A percentile compares a stretch with the other conserved stretches of the same genome.
These are phyloP conservation scores for Pestalotiopsis sp. DNA, from an alignment of 2,329 filamentous ascomycete genomes.

Conservation along the genomic window DNA sequence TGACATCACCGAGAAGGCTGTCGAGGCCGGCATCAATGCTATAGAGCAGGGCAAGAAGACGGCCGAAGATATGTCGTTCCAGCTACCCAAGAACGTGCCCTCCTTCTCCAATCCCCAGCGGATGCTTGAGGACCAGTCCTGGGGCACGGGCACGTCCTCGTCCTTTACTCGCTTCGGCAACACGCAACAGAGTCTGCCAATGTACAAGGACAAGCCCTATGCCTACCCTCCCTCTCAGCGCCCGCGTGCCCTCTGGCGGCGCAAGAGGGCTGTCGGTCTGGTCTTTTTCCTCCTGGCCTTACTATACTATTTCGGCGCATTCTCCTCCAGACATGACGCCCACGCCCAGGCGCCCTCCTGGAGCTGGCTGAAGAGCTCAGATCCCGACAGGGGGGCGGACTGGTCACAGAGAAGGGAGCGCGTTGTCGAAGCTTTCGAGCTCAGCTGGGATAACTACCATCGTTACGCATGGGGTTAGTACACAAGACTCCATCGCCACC, in stretches of 20 bases:
- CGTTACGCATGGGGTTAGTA: slow-evolving; percentile 87
- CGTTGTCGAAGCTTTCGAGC: slow-evolving; percentile 85
- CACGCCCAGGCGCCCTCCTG: slow-evolving; percentile 41
- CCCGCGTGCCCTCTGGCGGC: slow-evolving; percentile 60
- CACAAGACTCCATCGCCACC: neutral
- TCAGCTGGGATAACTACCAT: slow-evolving; percentile 93
- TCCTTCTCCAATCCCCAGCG: slow-evolving; percentile 68
- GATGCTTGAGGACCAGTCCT: slow-evolving; percentile 65
- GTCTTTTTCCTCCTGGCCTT: slow-evolving; percentile 55
- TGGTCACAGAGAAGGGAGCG: slow-evolving; percentile 79
- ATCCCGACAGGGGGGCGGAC: slow-evolving; percentile 51
- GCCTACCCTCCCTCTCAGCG: slow-evolving; percentile 63
- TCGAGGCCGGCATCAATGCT: slow-evolving; percentile 50
- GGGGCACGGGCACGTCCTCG: slow-evolving; percentile 42
- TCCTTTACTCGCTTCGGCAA: slow-evolving; percentile 32
- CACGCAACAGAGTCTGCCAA: slow-evolving; percentile 66
- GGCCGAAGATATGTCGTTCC: slow-evolving; percentile 61
- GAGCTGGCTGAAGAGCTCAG: slow-evolving; percentile 57
- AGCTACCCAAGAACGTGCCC: slow-evolving; percentile 69
- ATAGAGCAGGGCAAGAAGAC: slow-evolving; percentile 43
- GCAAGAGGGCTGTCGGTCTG: slow-evolving; percentile 61
- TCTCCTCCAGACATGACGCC: slow-evolving; percentile 40
- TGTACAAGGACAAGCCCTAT: slow-evolving; percentile 99
- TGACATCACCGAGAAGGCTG: slow-evolving; percentile 48
- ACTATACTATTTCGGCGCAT: slow-evolving; percentile 72